Conservation (phyloP, 768 basidiomycete species). For the Lentinula detonsa region DNA sequence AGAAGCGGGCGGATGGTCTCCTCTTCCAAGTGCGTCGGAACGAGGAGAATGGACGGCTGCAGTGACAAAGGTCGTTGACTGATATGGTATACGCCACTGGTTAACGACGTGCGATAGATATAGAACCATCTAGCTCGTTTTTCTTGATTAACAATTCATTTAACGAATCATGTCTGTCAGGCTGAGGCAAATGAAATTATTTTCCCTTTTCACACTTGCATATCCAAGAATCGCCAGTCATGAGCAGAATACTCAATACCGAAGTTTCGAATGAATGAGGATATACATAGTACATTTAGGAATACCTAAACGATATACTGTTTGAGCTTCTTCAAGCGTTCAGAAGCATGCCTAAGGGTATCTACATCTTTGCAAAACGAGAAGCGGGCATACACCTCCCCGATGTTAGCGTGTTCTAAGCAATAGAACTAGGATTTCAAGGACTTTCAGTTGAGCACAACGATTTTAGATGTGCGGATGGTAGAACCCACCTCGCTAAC, state of each 20-base stretch:
- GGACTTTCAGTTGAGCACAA: neutral
- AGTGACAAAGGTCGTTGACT: neutral
- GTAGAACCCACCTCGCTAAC: slow-evolving; percentile 76
- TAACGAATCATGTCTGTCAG: neutral
- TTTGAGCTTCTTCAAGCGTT: slow-evolving; percentile 67
- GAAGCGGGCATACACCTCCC: slow-evolving; percentile 84
- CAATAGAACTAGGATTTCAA: slow-evolving; percentile 72
- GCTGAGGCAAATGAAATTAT: too few relatives aligned
- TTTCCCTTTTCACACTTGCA: too few relatives aligned
- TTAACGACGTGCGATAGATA: neutral
- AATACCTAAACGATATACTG: slow-evolving; percentile 42
- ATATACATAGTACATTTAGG: too few relatives aligned
- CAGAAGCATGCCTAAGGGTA: slow-evolving; percentile 73
- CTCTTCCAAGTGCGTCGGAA: neutral
- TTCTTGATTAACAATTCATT: neutral
- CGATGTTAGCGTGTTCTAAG: slow-evolving; percentile 76
- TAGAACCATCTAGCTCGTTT: neutral
- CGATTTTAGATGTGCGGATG: neutral
- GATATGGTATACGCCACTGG: neutral
- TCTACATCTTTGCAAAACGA: slow-evolving; percentile 95
- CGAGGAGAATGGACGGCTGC: neutral
- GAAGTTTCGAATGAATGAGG: too few relatives aligned
- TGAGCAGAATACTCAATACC: too few relatives aligned
- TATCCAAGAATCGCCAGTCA: too few relatives aligned
- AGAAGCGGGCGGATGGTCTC: slow-evolving; percentile 2